Percentiles rank a stretch among this genome's conserved stretches.
Evolutionary conservation across 179 eudicot genomes (phyloP).

Genomic region (Heliamphora ciliata): DNA sequence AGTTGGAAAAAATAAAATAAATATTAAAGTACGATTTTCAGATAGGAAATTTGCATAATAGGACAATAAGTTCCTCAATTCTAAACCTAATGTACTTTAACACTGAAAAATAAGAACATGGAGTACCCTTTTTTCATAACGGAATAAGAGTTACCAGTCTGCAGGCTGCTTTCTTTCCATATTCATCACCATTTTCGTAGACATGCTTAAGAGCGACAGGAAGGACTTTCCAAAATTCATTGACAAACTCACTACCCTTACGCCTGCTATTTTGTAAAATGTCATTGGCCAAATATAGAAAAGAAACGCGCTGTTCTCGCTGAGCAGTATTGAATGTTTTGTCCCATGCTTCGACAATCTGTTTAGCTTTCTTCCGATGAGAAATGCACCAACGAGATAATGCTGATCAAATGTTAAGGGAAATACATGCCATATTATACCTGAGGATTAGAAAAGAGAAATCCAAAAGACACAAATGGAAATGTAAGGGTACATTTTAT

Average conservation of each 20-base stretch:
- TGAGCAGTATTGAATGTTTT: conserved; percentile 57
- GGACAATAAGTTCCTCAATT: not conserved
- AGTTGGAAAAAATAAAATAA: not conserved
- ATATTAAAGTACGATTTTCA: not conserved
- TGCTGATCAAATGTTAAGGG: conserved; percentile 56
- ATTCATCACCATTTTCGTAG: conserved; percentile 54
- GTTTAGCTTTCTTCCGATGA: conserved; percentile 71
- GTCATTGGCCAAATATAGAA: conserved; percentile 84
- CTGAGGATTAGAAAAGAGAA: conserved; percentile 10
- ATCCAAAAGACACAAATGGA: not conserved
- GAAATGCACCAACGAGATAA: conserved; percentile 80
- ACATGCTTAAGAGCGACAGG: conserved; percentile 75
- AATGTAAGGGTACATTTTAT: not conserved
- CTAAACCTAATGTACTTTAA: not conserved
- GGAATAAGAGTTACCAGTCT: conserved; percentile 62
- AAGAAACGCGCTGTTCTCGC: conserved; percentile 60
- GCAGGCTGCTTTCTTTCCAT: conserved; percentile 64
- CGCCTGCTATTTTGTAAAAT: conserved; percentile 91
- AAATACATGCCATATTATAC: conserved; percentile 16
- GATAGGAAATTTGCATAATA: not conserved
- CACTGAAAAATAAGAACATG: not conserved
- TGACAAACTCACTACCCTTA: conserved; percentile 88
- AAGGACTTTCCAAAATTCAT: conserved; percentile 95
- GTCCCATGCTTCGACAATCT: conserved; percentile 88
- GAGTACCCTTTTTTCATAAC: not conserved